phyloP scores from a whole-genome alignment of 1,284 basidiomycete genomes.

The Ustilago loliicola region DNA sequence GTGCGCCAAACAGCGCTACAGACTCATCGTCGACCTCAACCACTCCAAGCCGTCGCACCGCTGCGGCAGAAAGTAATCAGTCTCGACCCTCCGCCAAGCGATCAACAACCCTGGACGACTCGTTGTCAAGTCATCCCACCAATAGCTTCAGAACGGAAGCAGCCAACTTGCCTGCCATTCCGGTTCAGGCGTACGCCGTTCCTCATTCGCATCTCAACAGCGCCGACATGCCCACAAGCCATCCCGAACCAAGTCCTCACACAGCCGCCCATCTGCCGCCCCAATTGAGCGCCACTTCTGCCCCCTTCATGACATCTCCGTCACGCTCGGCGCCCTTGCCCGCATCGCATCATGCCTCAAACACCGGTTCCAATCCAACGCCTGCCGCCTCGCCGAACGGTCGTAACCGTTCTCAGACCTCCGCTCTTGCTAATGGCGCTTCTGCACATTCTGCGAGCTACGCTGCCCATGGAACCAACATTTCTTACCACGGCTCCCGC shows the following conservation, averaged over 20 bases:
- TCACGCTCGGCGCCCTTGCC: slow-evolving; percentile 36
- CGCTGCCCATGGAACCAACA: slow-evolving; percentile 19
- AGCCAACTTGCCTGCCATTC: slow-evolving; percentile 33
- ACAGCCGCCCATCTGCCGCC: slow-evolving; percentile 13
- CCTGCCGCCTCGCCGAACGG: slow-evolving; percentile 37
- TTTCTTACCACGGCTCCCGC: slow-evolving; percentile 29
- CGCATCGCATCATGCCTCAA: slow-evolving; percentile 13
- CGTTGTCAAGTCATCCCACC: slow-evolving; percentile 20
- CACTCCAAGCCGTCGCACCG: slow-evolving; percentile 15
- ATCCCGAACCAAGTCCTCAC: slow-evolving; percentile 3
- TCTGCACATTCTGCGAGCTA: slow-evolving; percentile 18
- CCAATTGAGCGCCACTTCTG: slow-evolving; percentile 13
- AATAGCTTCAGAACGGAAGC: slow-evolving; percentile 19
- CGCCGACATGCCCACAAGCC: neutral
- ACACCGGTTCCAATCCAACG: slow-evolving; percentile 1
- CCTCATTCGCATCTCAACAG: slow-evolving; percentile 4
- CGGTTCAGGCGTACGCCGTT: slow-evolving; percentile 27
- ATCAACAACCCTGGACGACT: slow-evolving; percentile 12
- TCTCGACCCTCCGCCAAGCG: slow-evolving; percentile 9
- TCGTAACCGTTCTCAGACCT: slow-evolving; percentile 42
- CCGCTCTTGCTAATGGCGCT: slow-evolving; percentile 27
- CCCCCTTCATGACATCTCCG: slow-evolving; percentile 36
- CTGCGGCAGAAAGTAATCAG: slow-evolving; percentile 5
- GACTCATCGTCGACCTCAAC: slow-evolving; percentile 11
- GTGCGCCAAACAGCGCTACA: neutral